Conservation (phyloP, 805 yeast genomes). For the Pichia phayaonensis region DNA sequence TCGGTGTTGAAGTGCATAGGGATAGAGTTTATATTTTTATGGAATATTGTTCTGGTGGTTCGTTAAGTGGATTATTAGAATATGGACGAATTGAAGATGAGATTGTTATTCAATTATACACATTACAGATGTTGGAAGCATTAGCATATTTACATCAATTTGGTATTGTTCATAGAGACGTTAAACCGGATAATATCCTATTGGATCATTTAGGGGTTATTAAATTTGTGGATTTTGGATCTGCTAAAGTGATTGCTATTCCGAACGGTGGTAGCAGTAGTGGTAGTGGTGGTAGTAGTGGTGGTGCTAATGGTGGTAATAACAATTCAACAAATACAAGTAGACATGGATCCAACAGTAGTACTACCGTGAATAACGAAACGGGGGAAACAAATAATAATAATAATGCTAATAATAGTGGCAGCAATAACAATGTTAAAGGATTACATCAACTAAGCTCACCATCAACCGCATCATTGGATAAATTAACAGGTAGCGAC, state of each 20-base stretch:
- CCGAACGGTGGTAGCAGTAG: slow-evolving; percentile 5
- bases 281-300: slow-evolving; percentile 5
- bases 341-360: neutral
- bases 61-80: slow-evolving; percentile 73
- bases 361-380: neutral
- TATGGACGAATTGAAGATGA: slow-evolving; percentile 96
- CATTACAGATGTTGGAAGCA: slow-evolving; percentile 91
- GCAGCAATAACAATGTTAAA: no score
- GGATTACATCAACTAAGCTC: no score
- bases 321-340: slow-evolving; percentile 4
- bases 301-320: neutral
- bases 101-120: slow-evolving; percentile 80
- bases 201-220: slow-evolving; percentile 88
- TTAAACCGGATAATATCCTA: slow-evolving; percentile 89
- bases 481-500: neutral
- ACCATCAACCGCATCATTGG: no score
- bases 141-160: slow-evolving; percentile 88
- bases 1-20: slow-evolving; percentile 94
- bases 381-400: no score
- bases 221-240: slow-evolving; percentile 96
- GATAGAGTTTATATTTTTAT: slow-evolving; percentile 92
- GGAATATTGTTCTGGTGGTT: slow-evolving; percentile 97
- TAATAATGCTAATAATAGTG: neutral
- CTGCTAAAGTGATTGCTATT: slow-evolving; percentile 81
- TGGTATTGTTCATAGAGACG: slow-evolving; percentile 94